These are phyloP conservation scores for Monosporascus sp. DNA, from an alignment of 2,329 filamentous ascomycete species.

Conservation along the genomic window DNA sequence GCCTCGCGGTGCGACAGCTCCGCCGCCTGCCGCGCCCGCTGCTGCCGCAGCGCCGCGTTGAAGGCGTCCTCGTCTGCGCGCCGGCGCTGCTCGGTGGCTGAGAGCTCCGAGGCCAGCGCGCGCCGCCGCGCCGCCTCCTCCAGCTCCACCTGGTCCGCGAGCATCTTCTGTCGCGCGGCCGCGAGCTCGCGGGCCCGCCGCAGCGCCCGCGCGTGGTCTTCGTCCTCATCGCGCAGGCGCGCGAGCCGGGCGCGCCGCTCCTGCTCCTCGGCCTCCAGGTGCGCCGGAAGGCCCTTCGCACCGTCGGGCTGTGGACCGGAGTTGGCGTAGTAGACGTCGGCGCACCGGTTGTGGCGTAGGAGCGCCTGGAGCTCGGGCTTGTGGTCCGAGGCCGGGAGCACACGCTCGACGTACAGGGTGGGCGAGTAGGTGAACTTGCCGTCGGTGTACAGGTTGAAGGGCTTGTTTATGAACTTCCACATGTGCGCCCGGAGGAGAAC, in stretches of 20 bases:
- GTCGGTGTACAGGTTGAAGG: constrained; percentile 49
- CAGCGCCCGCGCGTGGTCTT: constrained; percentile 44
- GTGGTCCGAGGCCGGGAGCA: constrained; percentile 35
- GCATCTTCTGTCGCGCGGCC: constrained; percentile 45
- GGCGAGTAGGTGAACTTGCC: constrained; percentile 56
- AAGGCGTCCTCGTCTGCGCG: constrained; percentile 42
- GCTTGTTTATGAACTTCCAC: constrained; percentile 60
- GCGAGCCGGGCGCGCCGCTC: constrained; percentile 42
- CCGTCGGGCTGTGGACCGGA: constrained; percentile 48
- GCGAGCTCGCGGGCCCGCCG: constrained; percentile 48
- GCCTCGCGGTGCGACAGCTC: constrained; percentile 15
- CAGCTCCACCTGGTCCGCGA: constrained; percentile 42
- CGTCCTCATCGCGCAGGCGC: constrained; percentile 39
- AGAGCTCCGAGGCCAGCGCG: constrained; percentile 41
- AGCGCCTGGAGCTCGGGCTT: constrained; percentile 40
- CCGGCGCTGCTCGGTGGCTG: constrained; percentile 37
- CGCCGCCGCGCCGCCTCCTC: constrained; percentile 46
- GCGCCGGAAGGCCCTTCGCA: constrained; percentile 45
- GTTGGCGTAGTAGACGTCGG: constrained; percentile 50
- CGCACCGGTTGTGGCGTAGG: constrained; percentile 46
- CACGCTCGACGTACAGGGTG: constrained; percentile 53
- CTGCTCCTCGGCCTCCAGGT: constrained; percentile 45
- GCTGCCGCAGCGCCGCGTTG: constrained; percentile 30
- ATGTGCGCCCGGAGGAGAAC: constrained; percentile 57
- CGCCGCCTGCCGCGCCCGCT: constrained; percentile 38